These are phyloP conservation scores for Boletus rubroflammeus DNA, from an alignment of 768 basidiomycete species.

Conservation along the genomic window DNA sequence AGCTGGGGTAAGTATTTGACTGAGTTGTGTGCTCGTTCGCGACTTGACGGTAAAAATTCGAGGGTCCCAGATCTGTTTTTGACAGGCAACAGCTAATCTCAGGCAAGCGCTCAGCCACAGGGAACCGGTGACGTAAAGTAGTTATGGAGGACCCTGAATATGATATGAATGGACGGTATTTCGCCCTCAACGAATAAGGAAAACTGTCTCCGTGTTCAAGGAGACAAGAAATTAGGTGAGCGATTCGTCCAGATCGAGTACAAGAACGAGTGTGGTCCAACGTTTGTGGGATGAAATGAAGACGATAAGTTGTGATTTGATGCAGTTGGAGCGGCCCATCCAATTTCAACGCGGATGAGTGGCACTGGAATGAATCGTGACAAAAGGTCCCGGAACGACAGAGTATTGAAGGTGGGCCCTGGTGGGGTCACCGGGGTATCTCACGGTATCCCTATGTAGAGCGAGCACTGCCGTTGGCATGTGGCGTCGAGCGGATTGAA, in stretches of 20 bases:
- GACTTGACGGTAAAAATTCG: not conserved
- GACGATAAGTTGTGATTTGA: not conserved
- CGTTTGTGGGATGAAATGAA: conserved; percentile 2
- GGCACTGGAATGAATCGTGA: conserved; percentile 4
- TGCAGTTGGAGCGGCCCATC: not conserved
- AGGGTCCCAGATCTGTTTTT: conserved; percentile 1
- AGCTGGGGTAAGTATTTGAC: not conserved
- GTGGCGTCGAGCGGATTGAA: conserved; percentile 1
- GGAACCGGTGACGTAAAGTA: conserved; percentile 9
- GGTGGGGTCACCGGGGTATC: conserved; percentile 2
- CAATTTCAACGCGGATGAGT: not conserved
- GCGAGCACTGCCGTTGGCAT: conserved; percentile 7
- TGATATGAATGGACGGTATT: not conserved
- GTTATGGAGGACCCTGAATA: conserved; percentile 1
- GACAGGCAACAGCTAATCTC: conserved; percentile 12
- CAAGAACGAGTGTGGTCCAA: not conserved
- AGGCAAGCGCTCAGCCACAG: conserved; percentile 5
- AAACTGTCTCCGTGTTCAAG: not conserved
- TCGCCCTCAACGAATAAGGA: not conserved
- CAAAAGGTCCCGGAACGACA: not conserved
- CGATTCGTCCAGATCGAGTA: not conserved
- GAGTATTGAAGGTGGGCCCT: not conserved
- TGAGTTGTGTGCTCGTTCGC: not conserved
- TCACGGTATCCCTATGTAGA: not conserved
- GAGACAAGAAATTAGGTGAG: conserved; percentile 3